These are phyloP conservation scores for Arabis hirsuta DNA, from an alignment of 345 rosid species.

Conservation along the genomic window DNA sequence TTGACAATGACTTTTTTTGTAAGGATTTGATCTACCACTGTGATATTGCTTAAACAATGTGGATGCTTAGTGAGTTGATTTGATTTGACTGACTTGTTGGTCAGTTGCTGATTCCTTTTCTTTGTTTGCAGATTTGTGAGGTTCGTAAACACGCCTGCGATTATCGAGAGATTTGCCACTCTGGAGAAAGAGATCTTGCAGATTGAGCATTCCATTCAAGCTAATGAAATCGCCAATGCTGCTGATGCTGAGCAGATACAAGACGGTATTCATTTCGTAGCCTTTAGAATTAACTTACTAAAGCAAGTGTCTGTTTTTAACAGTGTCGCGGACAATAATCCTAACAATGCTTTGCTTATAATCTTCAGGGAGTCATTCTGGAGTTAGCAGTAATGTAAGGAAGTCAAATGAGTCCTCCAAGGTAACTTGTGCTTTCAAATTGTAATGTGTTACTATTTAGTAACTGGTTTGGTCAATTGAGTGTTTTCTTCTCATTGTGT, in stretches of 20 bases:
- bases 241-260: conserved; percentile 45
- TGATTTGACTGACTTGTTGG: neutral
- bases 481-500: conserved; percentile 30
- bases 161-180: conserved; percentile 79
- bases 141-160: conserved; percentile 84
- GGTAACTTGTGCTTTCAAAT: conserved; percentile 43
- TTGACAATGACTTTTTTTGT: neutral
- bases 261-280: too few relatives aligned
- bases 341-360: conserved; percentile 22
- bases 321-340: neutral
- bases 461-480: conserved; percentile 19
- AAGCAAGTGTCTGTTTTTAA: too few relatives aligned
- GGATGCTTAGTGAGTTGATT: neutral
- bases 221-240: conserved; percentile 51
- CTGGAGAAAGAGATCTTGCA: conserved; percentile 79
- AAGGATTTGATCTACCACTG: conserved; percentile 2
- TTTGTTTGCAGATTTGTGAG: conserved; percentile 67
- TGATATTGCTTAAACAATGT: conserved; percentile 2
- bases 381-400: conserved; percentile 31
- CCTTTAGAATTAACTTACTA: too few relatives aligned
- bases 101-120: conserved; percentile 5
- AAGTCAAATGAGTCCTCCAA: conserved; percentile 58
- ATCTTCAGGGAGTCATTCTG: conserved; percentile 44
- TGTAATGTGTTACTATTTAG: neutral
- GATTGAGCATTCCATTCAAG: conserved; percentile 68